Percentiles rank a stretch among this genome's conserved stretches.
These are phyloP conservation scores for Paraphoma sp. DNA, from an alignment of 2,329 filamentous ascomycete genomes.

Conservation along the genomic window DNA sequence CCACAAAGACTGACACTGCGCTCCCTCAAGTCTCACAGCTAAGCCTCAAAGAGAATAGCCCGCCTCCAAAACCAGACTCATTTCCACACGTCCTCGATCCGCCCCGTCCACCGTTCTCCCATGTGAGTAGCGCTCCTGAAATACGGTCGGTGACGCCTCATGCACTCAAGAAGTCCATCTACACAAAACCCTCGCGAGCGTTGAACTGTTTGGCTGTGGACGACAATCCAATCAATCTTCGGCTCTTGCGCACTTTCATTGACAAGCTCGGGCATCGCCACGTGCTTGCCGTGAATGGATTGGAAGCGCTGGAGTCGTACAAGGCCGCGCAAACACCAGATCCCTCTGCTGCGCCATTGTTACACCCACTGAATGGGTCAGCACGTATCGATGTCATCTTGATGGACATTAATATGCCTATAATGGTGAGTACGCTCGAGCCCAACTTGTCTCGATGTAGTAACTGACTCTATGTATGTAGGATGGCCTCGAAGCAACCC, in stretches of 20 bases:
- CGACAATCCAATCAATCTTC: slow-evolving; percentile 50
- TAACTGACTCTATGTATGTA: not conserved
- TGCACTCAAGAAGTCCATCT: slow-evolving; percentile 24
- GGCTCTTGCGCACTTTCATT: slow-evolving; percentile 44
- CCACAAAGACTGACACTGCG: slow-evolving; percentile 14
- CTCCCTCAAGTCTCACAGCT: slow-evolving; percentile 30
- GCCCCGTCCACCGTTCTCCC: slow-evolving; percentile 32
- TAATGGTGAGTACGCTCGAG: slow-evolving; percentile 21
- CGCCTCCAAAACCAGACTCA: slow-evolving; percentile 16
- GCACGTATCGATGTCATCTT: slow-evolving; percentile 38
- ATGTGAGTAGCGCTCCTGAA: slow-evolving; percentile 41
- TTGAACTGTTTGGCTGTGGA: slow-evolving; percentile 47
- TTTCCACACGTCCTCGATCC: slow-evolving; percentile 12
- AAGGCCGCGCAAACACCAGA: slow-evolving; percentile 24
- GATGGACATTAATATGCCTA: slow-evolving; percentile 49
- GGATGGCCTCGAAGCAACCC: slow-evolving; percentile 49
- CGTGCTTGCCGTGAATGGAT: slow-evolving; percentile 43
- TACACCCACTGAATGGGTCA: slow-evolving; percentile 6
- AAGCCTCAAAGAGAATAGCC: slow-evolving; percentile 34
- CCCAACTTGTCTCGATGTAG: not conserved
- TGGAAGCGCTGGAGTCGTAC: slow-evolving; percentile 43
- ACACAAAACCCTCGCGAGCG: slow-evolving; percentile 20
- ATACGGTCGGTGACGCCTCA: slow-evolving; percentile 26
- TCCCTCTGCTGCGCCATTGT: not conserved
- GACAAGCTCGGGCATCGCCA: slow-evolving; percentile 43